These are phyloP conservation scores for Leishmania tropica DNA, from an alignment of 208 protist genomes.

Conservation along the genomic window DNA sequence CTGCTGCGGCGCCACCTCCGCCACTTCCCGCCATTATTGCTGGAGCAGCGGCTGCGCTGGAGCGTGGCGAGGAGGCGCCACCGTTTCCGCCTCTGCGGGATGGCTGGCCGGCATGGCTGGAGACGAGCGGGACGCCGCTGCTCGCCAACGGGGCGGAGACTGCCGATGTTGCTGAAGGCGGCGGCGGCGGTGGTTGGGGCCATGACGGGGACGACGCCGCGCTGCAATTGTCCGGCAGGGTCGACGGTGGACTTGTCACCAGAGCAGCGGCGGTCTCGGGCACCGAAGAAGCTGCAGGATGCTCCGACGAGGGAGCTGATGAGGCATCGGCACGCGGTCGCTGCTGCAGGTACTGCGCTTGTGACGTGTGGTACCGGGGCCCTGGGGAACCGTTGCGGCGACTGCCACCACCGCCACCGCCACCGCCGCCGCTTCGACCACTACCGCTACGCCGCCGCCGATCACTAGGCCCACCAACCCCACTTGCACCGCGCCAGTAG, in stretches of 20 bases:
- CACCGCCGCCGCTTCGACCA: neutral
- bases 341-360: constrained; percentile 3
- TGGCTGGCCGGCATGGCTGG: constrained; percentile 1
- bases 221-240: neutral
- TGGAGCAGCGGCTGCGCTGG: neutral
- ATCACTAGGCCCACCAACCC: neutral
- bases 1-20: neutral
- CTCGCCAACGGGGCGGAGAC: neutral
- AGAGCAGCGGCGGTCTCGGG: neutral
- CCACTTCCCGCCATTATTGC: neutral
- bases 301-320: neutral
- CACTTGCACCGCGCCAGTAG: constrained; percentile 8
- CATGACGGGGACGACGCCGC: neutral
- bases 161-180: neutral
- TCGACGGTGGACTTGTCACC: neutral
- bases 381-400: neutral
- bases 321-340: neutral
- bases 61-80: constrained; percentile 1
- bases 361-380: neutral
- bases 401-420: constrained; percentile 3
- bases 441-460: constrained; percentile 7
- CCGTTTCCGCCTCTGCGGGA: constrained; percentile 1
- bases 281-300: neutral
- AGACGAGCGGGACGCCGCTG: neutral
- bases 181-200: constrained; percentile 1